These are phyloP conservation scores for Odontarrhena argentea DNA, from an alignment of 345 rosid genomes.

Conservation along the genomic window DNA sequence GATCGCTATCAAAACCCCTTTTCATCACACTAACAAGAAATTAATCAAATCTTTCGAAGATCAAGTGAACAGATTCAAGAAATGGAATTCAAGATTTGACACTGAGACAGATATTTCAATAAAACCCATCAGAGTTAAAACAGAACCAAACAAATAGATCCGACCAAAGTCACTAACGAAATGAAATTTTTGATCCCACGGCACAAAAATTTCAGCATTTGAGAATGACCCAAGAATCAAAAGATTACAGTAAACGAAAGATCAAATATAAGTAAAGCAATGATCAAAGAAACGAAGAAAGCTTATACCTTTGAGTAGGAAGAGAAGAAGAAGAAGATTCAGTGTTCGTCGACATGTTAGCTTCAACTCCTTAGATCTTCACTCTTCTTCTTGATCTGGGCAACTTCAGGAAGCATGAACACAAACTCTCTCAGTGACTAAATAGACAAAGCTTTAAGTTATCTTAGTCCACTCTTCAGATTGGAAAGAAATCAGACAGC, in stretches of 20 bases:
- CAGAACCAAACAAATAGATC: background rate
- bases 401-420: conserved; percentile 12
- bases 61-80: too few relatives aligned
- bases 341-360: conserved; percentile 27
- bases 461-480: too few relatives aligned
- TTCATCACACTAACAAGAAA: background rate
- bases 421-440: background rate
- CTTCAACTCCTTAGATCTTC: conserved; percentile 8
- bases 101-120: background rate
- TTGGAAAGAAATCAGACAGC: too few relatives aligned
- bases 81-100: background rate
- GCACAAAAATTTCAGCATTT: background rate
- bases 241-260: background rate
- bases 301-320: conserved; percentile 35
- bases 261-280: background rate
- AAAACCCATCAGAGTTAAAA: background rate
- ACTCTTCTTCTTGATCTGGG: background rate
- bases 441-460: background rate
- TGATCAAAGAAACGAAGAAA: background rate
- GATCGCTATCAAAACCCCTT: conserved; percentile 4
- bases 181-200: background rate
- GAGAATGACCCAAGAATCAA: conserved; percentile 6
- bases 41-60: background rate
- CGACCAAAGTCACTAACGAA: conserved; percentile 1
- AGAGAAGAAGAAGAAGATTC: conserved; percentile 29